These are phyloP conservation scores for Dictyostelium brefeldianum DNA, from an alignment of 78 protist genomes.

Conservation along the genomic window DNA sequence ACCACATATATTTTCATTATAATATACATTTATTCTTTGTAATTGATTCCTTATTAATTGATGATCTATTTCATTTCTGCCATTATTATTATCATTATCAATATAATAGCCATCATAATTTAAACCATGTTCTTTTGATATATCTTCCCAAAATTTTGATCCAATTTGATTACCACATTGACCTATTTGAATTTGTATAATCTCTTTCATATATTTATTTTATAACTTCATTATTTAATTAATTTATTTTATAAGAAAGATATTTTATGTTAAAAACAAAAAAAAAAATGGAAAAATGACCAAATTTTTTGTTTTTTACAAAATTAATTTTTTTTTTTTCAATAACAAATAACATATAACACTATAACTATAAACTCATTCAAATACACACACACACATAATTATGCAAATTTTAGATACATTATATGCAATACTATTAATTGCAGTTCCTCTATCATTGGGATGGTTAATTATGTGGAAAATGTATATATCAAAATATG, in stretches of 20 bases:
- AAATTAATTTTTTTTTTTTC: neutral
- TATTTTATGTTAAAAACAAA: neutral
- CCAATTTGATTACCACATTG: conserved; percentile 99
- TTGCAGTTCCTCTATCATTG: conserved; percentile 15
- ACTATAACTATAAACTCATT: neutral
- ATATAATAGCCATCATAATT: conserved; percentile 95
- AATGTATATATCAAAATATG: conserved; percentile 79
- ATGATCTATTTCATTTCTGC: conserved; percentile 67
- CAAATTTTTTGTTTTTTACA: neutral
- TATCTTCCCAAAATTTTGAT: conserved; percentile 92
- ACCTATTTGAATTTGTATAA: conserved; percentile 97
- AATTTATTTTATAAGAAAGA: too few species aligned
- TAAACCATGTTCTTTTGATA: conserved; percentile 98
- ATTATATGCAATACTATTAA: conserved; percentile 19
- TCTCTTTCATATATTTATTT: conserved; percentile 94
- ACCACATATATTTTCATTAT: conserved; percentile 96
- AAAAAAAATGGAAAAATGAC: neutral
- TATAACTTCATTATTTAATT: neutral
- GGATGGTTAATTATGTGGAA: conserved; percentile 81
- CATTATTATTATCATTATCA: too few species aligned
- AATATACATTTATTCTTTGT: conserved; percentile 98
- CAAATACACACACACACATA: too few species aligned
- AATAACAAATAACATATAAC: neutral
- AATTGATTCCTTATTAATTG: conserved; percentile 95
- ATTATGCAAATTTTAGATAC: conserved; percentile 21